phyloP scores from a whole-genome alignment of 495 filamentous ascomycete species.

The Lophiotrema nucula region DNA sequence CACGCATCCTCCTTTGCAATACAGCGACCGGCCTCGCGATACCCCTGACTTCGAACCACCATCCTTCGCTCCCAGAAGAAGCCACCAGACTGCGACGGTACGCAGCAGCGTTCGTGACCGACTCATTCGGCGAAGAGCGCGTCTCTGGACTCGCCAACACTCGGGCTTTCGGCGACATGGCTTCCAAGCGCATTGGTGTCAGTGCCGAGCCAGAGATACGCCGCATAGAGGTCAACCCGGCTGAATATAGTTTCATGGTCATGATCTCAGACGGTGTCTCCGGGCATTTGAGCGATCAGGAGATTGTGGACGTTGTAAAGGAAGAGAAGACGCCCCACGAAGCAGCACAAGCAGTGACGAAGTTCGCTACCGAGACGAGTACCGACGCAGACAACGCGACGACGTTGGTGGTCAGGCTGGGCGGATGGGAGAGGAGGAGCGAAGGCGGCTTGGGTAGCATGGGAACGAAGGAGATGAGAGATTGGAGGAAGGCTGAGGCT shows the following conservation, averaged over 20 bases:
- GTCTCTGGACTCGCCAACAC: slow-evolving; percentile 92
- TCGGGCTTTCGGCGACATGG: slow-evolving; percentile 87
- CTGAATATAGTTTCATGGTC: slow-evolving; percentile 84
- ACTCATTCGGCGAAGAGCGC: slow-evolving; percentile 96
- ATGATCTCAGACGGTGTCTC: slow-evolving; percentile 86
- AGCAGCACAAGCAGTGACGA: slow-evolving; percentile 72
- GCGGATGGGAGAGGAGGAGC: slow-evolving; percentile 89
- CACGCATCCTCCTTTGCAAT: slow-evolving; percentile 80
- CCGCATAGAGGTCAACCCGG: slow-evolving; percentile 69
- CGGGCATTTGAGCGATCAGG: slow-evolving; percentile 79
- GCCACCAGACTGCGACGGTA: slow-evolving; percentile 79
- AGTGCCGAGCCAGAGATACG: slow-evolving; percentile 87
- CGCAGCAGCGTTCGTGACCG: slow-evolving; percentile 81
- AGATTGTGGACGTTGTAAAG: slow-evolving; percentile 93
- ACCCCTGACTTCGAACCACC: slow-evolving; percentile 84
- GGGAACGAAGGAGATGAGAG: slow-evolving; percentile 85
- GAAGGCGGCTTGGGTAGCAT: slow-evolving; percentile 86
- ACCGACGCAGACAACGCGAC: slow-evolving; percentile 90
- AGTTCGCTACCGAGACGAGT: slow-evolving; percentile 81
- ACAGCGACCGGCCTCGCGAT: slow-evolving; percentile 73
- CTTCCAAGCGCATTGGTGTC: slow-evolving; percentile 87
- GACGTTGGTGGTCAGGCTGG: slow-evolving; percentile 84
- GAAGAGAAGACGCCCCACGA: slow-evolving; percentile 88
- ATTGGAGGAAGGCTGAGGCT: slow-evolving; percentile 81
- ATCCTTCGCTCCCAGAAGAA: slow-evolving; percentile 82